A percentile compares a stretch with the other conserved stretches of the same genome.
These are phyloP conservation scores for Taxillus chinensis DNA, from an alignment of 164 flowering plant genomes.

Conservation along the genomic window DNA sequence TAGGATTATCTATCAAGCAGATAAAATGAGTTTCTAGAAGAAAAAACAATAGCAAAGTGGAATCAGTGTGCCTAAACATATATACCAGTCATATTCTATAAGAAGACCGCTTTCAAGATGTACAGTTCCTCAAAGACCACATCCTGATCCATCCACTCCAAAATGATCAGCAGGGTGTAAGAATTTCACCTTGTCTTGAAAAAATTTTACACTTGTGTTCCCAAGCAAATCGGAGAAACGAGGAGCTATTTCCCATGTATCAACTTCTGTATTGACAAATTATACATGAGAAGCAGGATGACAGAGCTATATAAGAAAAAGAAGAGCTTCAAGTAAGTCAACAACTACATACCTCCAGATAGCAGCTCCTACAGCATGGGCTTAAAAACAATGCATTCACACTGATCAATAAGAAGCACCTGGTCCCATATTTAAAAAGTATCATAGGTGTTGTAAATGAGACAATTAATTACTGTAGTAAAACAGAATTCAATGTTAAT, in stretches of 20 bases:
- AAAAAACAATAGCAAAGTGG: too few relatives aligned
- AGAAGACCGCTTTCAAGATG: slow-evolving; percentile 77
- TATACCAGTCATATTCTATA: slow-evolving; percentile 96
- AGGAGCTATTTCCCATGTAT: slow-evolving; percentile 97
- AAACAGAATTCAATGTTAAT: background rate
- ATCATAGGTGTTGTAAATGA: background rate
- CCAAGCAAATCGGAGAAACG: slow-evolving; percentile 76
- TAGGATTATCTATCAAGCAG: too few relatives aligned
- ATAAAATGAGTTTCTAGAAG: too few relatives aligned
- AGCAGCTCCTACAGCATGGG: slow-evolving; percentile 95
- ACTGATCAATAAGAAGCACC: slow-evolving; percentile 92
- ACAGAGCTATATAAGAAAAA: background rate
- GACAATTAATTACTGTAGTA: background rate
- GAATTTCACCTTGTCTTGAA: slow-evolving; percentile 64
- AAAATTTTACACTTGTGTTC: slow-evolving; percentile 64
- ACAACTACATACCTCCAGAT: slow-evolving; percentile 68
- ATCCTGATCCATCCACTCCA: slow-evolving; percentile 27
- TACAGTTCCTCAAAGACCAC: slow-evolving; percentile 59
- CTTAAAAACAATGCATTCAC: slow-evolving; percentile 90
- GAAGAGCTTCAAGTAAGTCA: background rate
- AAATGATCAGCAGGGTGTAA: slow-evolving; percentile 56
- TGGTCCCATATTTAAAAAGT: slow-evolving; percentile 20
- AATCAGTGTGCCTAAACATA: too few relatives aligned
- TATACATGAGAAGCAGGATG: background rate
- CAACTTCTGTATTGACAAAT: slow-evolving; percentile 67